A percentile compares a stretch with the other conserved stretches of the same genome.
Conservation (phyloP, 2,329 filamentous ascomycete genomes). For the Microsporum canis region DNA sequence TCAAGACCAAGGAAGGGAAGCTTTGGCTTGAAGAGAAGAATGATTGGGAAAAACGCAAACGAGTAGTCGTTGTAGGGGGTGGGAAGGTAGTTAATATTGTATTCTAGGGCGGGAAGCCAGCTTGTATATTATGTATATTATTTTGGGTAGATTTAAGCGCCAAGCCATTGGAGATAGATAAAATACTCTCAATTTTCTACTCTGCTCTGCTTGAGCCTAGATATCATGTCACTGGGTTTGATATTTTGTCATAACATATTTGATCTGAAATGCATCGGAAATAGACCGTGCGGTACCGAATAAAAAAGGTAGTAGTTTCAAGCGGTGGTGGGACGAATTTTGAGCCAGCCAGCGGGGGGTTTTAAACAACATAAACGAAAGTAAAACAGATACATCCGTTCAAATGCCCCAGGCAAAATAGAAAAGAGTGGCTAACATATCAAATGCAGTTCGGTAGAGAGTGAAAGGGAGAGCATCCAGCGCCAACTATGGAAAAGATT, state of each 20-base stretch:
- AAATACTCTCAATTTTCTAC: neutral
- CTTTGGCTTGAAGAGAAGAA: constrained; percentile 43
- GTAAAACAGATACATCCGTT: neutral
- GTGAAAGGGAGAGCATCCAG: neutral
- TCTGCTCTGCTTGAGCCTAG: neutral
- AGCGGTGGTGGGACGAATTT: neutral
- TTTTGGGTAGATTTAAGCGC: neutral
- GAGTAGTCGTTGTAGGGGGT: constrained; percentile 53
- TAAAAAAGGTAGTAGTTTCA: neutral
- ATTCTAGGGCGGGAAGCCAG: constrained; percentile 23
- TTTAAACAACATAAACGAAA: neutral
- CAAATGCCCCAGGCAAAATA: neutral
- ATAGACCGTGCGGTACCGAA: neutral
- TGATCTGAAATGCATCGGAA: neutral
- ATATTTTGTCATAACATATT: neutral
- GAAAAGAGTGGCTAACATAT: neutral
- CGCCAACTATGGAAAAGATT: neutral
- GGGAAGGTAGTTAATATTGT: constrained; percentile 69
- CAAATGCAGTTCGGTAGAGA: neutral
- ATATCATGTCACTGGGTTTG: neutral
- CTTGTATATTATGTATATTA: constrained; percentile 3
- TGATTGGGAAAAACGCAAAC: constrained; percentile 45
- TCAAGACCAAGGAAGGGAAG: constrained; percentile 50
- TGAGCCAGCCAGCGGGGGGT: neutral
- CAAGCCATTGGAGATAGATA: neutral